Conservation (phyloP, 768 basidiomycete genomes). For the Gelatoporia subvermispora region DNA sequence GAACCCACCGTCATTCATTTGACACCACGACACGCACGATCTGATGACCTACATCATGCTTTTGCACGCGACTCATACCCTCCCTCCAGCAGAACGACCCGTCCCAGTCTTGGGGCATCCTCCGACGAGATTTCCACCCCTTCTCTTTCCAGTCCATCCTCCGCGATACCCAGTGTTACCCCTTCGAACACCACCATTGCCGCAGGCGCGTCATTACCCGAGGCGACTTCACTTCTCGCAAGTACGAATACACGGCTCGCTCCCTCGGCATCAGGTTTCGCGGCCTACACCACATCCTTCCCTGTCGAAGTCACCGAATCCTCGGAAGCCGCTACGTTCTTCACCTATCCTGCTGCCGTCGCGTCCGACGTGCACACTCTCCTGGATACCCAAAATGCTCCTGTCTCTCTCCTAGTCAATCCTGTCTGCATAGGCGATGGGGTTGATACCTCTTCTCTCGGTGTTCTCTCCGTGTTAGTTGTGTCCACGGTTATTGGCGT, state of each 20-base stretch:
- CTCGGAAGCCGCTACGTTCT: constrained; percentile 38
- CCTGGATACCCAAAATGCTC: constrained; percentile 9
- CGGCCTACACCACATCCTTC: constrained; percentile 20
- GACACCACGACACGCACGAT: constrained; percentile 24
- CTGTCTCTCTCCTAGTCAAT: constrained; percentile 16
- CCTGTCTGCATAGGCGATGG: constrained; percentile 62
- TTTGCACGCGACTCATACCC: neutral
- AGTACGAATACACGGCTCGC: constrained; percentile 1
- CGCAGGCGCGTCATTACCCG: neutral
- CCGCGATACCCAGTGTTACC: constrained; percentile 4
- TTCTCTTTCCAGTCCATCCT: neutral
- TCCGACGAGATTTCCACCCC: neutral
- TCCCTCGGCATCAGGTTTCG: constrained; percentile 8
- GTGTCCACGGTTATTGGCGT: constrained; percentile 57
- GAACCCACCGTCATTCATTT: constrained; percentile 17
- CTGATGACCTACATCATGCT: constrained; percentile 5
- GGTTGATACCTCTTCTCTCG: constrained; percentile 57
- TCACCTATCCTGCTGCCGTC: constrained; percentile 30
- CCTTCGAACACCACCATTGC: neutral
- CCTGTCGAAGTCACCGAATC: constrained; percentile 36
- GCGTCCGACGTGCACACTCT: constrained; percentile 11
- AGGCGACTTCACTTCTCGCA: constrained; percentile 6
- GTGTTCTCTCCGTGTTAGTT: constrained; percentile 53
- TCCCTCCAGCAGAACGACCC: too few species aligned
- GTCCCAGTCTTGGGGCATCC: neutral